A percentile compares a stretch with the other conserved stretches of the same genome.
These are phyloP conservation scores for Phoenix roebelenii DNA, from an alignment of 176 grass and related monocot genomes.

Conservation along the genomic window DNA sequence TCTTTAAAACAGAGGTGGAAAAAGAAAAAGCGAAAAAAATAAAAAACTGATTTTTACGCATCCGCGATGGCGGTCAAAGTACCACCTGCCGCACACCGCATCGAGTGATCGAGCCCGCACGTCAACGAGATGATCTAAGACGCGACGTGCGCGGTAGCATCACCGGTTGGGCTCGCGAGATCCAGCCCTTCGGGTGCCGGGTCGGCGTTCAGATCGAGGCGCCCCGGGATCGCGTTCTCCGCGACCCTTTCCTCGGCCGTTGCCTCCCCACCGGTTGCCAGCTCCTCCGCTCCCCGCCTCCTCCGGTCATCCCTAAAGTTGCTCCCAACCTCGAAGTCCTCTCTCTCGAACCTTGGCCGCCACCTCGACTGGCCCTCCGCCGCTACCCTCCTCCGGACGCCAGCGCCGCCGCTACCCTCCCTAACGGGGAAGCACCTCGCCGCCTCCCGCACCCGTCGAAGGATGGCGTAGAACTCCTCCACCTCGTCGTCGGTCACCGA, in stretches of 20 bases:
- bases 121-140: too few species aligned
- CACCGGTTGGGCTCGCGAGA: too few species aligned
- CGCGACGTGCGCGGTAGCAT: too few species aligned
- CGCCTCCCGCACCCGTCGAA: neutral
- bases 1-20: too few species aligned
- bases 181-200: neutral
- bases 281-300: neutral
- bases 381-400: neutral
- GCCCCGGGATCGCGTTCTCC: neutral
- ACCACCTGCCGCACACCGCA: too few species aligned
- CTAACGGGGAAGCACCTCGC: neutral
- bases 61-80: too few species aligned
- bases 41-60: too few species aligned
- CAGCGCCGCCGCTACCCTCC: neutral
- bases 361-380: neutral
- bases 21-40: too few species aligned
- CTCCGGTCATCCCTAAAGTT: neutral
- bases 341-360: constrained; percentile 6
- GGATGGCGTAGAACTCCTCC: constrained; percentile 15
- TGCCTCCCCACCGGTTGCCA: neutral
- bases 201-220: constrained; percentile 1
- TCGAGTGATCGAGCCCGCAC: too few species aligned
- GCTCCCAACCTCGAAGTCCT: constrained; percentile 6
- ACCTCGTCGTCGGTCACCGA: constrained; percentile 9
- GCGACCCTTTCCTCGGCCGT: neutral